Conservation (phyloP, 1,139 yeast genomes). For the Fermentozyma sake region DNA sequence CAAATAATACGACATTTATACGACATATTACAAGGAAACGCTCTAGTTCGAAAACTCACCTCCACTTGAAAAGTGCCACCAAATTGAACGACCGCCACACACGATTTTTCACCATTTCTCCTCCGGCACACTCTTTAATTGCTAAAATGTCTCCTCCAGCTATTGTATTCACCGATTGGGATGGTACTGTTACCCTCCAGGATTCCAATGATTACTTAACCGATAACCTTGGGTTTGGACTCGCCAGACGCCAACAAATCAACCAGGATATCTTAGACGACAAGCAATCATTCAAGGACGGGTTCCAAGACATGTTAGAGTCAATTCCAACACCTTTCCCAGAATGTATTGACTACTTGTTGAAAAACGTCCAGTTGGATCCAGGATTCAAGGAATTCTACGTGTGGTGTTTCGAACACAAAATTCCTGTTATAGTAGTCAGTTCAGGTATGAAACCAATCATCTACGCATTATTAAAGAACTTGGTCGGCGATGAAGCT, state of each 20-base stretch:
- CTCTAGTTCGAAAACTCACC: too few relatives aligned
- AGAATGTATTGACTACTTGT: constrained; percentile 68
- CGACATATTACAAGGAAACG: too few relatives aligned
- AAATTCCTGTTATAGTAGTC: constrained; percentile 75
- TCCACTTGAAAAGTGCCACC: constrained; percentile 1
- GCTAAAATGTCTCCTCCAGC: constrained; percentile 38
- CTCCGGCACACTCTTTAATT: not conserved
- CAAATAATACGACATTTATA: too few relatives aligned
- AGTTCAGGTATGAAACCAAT: constrained; percentile 93
- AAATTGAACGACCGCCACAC: too few relatives aligned
- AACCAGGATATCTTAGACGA: constrained; percentile 73
- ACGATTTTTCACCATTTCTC: too few relatives aligned
- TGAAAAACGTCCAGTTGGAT: constrained; percentile 66
- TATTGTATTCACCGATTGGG: constrained; percentile 94
- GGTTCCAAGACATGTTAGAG: constrained; percentile 79
- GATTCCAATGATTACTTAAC: constrained; percentile 92
- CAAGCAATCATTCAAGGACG: constrained; percentile 69
- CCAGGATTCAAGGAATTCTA: constrained; percentile 86
- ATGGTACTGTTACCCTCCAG: constrained; percentile 88
- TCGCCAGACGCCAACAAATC: constrained; percentile 56
- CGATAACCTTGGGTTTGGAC: constrained; percentile 85
- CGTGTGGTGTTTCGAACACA: constrained; percentile 67
- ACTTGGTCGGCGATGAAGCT: constrained; percentile 75
- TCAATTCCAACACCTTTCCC: constrained; percentile 74
- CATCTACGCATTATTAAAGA: constrained; percentile 68